phyloP scores from a whole-genome alignment of 1,139 yeast genomes.

The Suhomyces ambrosiae region DNA sequence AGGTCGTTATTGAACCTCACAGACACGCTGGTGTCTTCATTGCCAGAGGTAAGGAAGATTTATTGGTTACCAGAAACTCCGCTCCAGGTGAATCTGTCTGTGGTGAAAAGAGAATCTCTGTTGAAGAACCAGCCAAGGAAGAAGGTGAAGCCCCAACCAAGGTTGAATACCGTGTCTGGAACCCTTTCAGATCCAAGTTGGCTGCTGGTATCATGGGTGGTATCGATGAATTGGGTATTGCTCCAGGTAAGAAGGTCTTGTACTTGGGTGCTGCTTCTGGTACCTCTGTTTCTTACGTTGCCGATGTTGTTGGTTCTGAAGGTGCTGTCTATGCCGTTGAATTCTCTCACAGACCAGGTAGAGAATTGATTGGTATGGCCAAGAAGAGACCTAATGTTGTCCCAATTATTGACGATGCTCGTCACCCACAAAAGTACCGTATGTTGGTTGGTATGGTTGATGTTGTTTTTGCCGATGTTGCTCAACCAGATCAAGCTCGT shows the following conservation, averaged over 20 bases:
- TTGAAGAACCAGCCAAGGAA: conserved; percentile 88
- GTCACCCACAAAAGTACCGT: conserved; percentile 99
- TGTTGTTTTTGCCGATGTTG: conserved; percentile 98
- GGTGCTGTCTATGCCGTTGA: conserved; percentile 98
- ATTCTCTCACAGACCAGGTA: conserved; percentile 99
- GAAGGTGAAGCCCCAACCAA: conserved; percentile 91
- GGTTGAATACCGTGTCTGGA: conserved; percentile 99
- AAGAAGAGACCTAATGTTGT: conserved; percentile 99
- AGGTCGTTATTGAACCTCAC: conserved; percentile 97
- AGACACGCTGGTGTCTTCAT: conserved; percentile 97
- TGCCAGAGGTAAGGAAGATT: conserved; percentile 99
- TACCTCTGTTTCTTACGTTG: conserved; percentile 97
- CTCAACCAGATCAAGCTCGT: conserved; percentile 99
- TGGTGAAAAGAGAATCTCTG: conserved; percentile 94
- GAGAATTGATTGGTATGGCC: conserved; percentile 99
- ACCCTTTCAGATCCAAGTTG: conserved; percentile 98
- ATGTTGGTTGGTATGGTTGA: conserved; percentile 99
- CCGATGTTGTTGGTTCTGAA: conserved; percentile 98
- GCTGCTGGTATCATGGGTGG: conserved; percentile 99
- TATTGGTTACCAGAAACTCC: conserved; percentile 91
- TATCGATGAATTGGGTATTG: conserved; percentile 94
- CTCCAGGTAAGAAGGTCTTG: conserved; percentile 96
- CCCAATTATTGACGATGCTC: conserved; percentile 98
- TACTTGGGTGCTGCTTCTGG: conserved; percentile 99
- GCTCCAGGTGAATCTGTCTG: conserved; percentile 98